Percentiles rank a stretch among this genome's conserved stretches.
Conservation (phyloP, 2,329 filamentous ascomycete species). For the Pseudonectria foliicola region DNA sequence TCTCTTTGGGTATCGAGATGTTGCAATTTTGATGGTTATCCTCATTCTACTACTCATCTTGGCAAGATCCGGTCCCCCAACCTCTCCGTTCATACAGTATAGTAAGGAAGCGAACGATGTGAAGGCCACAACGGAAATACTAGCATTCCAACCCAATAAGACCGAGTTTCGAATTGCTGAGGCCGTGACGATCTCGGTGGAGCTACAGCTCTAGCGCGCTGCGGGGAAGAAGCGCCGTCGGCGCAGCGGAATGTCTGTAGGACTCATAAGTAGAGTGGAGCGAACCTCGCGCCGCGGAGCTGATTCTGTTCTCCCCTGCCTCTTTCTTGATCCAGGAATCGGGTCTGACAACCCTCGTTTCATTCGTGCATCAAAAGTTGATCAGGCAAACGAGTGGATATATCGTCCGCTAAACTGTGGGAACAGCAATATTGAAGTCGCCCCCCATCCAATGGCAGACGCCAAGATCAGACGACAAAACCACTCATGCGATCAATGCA, state of each 20-base stretch:
- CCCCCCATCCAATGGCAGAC: constrained; percentile 5
- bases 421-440: too few relatives aligned
- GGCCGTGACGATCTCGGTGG: constrained; percentile 5
- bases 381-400: too few relatives aligned
- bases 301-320: constrained; percentile 1
- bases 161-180: not conserved
- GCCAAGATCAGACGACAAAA: constrained; percentile 14
- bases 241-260: constrained; percentile 5
- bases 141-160: constrained; percentile 5
- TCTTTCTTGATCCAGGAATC: constrained; percentile 1
- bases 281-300: constrained; percentile 3
- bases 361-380: too few relatives aligned
- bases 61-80: too few relatives aligned
- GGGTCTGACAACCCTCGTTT: constrained; percentile 6
- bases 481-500: constrained; percentile 19
- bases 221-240: constrained; percentile 8
- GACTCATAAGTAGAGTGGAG: constrained; percentile 6
- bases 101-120: too few relatives aligned
- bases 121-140: too few relatives aligned
- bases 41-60: too few relatives aligned
- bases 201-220: constrained; percentile 7
- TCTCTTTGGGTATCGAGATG: too few relatives aligned
- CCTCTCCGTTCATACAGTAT: too few relatives aligned
- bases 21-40: too few relatives aligned
- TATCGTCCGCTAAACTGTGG: too few relatives aligned